Evolutionary conservation across 768 basidiomycete genomes (phyloP), one percentile per base, ranked within the genome.

Genomic region (Xerocomellus dryophilus): DNA sequence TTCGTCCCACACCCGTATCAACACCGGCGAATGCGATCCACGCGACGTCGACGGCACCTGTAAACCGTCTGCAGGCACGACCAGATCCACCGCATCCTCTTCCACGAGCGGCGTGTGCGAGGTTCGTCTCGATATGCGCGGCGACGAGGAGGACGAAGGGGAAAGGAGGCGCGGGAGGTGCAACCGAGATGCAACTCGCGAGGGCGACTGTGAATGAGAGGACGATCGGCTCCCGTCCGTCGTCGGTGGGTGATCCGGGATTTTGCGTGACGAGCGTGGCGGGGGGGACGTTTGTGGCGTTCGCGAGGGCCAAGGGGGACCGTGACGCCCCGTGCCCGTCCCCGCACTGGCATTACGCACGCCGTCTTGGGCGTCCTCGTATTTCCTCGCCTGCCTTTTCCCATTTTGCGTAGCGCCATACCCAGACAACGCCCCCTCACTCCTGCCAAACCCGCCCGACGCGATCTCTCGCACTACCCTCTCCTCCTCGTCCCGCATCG

Each of bases 11-110:
- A 70, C 53, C 20, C 70, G 57, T 44, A 65, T 64, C 27, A 71
- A 25, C 18, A 23, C 51, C 3, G 62, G 61, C 7, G 59, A 67
- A 50, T 59, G 60, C 0, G 31, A 31, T 15, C 39, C 45, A 12
- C 50, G 50, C 15, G 65, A 61, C 5, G 51, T 48, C 17, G 65
- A 47, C 1, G 63, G 64, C 12, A 61, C 58, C 4, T 51, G 57
- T 14, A 63, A 31, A 15, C 42, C 39, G 8, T 69, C 61, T 14
- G 58, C 58, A 6, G 67, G 20, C 0, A 95, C 83, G 5, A 98
- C 80, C 17, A 99, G 76, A 64, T 99, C 96, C 2, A 98, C 86
- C 1, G 95, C 94, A 58, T 98, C 89, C 2, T 82, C 78, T 14
- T 59, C 18, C 2, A 53, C 52, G 5, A 70, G 62, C 7, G 70